Conservation (phyloP, 2,329 filamentous ascomycete genomes). For the Diaporthe nobilis region DNA sequence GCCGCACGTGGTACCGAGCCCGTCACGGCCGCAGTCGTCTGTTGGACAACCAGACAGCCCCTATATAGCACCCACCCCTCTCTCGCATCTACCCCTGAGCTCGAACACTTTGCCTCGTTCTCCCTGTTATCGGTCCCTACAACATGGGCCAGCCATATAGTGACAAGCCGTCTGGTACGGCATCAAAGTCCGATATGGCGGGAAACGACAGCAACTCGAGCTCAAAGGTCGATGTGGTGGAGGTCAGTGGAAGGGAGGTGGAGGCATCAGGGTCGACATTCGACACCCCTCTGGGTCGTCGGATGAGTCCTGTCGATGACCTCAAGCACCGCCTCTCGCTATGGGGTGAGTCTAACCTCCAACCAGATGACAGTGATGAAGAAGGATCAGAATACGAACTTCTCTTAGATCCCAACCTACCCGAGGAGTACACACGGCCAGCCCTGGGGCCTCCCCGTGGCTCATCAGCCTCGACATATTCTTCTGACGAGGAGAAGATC, state of each 20-base stretch:
- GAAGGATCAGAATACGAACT: slow-evolving; percentile 67
- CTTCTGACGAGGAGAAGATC: slow-evolving; percentile 44
- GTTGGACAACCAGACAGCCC: slow-evolving; percentile 40
- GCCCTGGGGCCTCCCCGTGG: slow-evolving; percentile 40
- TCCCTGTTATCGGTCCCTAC: slow-evolving; percentile 42
- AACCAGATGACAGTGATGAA: slow-evolving; percentile 57
- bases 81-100: slow-evolving; percentile 18
- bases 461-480: slow-evolving; percentile 38
- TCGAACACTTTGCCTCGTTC: slow-evolving; percentile 43
- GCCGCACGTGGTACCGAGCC: slow-evolving; percentile 36
- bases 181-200: slow-evolving; percentile 43
- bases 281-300: slow-evolving; percentile 40
- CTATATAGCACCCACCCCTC: slow-evolving; percentile 46
- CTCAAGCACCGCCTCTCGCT: slow-evolving; percentile 56
- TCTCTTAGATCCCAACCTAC: slow-evolving; percentile 67
- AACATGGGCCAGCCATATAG: slow-evolving; percentile 51
- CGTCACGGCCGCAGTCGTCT: slow-evolving; percentile 29
- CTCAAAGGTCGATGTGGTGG: slow-evolving; percentile 47
- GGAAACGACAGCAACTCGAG: slow-evolving; percentile 48
- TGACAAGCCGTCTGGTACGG: slow-evolving; percentile 53
- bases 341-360: slow-evolving; percentile 57
- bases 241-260: slow-evolving; percentile 50
- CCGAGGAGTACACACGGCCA: slow-evolving; percentile 59
- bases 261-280: slow-evolving; percentile 42
- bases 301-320: slow-evolving; percentile 49